Base-by-base conservation (phyloP, 208 protist genomes). In the Trypanosoma platydactyli region DNA sequence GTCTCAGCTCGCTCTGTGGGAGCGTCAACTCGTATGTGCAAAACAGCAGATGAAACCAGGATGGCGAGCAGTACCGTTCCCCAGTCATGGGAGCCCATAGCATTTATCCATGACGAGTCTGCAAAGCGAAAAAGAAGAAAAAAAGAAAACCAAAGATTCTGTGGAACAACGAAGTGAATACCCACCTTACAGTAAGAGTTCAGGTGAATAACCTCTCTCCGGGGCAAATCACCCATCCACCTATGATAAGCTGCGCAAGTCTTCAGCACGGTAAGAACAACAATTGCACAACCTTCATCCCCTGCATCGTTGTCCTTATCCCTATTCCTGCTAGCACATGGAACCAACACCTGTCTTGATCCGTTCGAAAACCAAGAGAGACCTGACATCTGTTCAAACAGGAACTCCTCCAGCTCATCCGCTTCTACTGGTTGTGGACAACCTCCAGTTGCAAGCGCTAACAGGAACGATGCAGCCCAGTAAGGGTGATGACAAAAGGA, bases 401-500 rank as follows among this genome's bases (percentile, higher is more conserved):
- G 60, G 42, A 72, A 65, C 1, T 56, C 48, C 3, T 72, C 58
- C 13, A 72, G 29, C 22, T 33, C 35, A 2, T 42, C 48, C 29
- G 25, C 29, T n/a, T 57, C 50, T 20, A 72, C 41, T 44, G 66
- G 66, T 25, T 58, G 49, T 15, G 55, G 27, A 27, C 66, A 65
- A 41, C 50, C 57, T 25, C 50, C 50, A 6, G n/a, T 24, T 1
- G 66, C 66, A 29, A 72, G 58, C n/a, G 66, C 58, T 27, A 64
- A 30, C 25, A 72, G 45, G 20, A 72, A 33, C n/a, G 66, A 72
- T 24, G 66, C 66, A 5, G 66, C 66, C 66, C 66, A 72, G 33
- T 65, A 46, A n/a, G 66, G 66, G 13, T 72, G 38, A 3, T 44
- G 35, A 33, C 24, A 53, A 48, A 72, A 65, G 15, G 58, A 60